phyloP scores from a whole-genome alignment of 306 rosid genomes.

The Neltuma alba region DNA sequence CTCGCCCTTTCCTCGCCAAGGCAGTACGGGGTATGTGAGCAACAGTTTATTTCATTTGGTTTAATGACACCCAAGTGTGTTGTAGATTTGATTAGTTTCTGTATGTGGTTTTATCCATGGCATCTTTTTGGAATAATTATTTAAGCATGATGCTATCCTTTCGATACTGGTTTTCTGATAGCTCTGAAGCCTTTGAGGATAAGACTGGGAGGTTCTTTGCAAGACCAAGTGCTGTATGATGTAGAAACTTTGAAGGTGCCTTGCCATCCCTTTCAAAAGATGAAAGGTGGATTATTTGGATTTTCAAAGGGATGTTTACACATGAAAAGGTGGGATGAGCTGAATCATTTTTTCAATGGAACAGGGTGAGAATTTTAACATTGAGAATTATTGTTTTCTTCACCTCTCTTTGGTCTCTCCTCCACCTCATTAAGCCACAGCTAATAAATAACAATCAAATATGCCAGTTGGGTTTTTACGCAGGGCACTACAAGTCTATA shows the following conservation, averaged over 20 bases:
- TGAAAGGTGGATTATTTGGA: constrained; percentile 73
- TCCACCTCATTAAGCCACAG: constrained; percentile 1
- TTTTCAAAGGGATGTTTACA: constrained; percentile 89
- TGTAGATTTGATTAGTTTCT: constrained; percentile 12
- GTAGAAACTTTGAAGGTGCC: constrained; percentile 64
- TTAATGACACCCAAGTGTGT: constrained; percentile 10
- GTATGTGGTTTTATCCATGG: constrained; percentile 15
- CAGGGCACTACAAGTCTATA: constrained; percentile 4
- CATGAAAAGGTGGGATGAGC: constrained; percentile 93
- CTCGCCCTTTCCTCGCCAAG: constrained; percentile 77
- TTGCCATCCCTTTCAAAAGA: constrained; percentile 81
- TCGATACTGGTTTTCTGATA: constrained; percentile 48
- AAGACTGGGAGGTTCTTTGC: constrained; percentile 95
- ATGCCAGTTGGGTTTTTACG: not conserved
- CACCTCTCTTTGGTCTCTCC: not conserved
- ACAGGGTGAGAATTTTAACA: constrained; percentile 69
- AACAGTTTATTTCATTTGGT: constrained; percentile 13
- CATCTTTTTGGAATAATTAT: constrained; percentile 26
- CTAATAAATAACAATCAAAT: not conserved
- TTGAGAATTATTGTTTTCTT: constrained; percentile 26
- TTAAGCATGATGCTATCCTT: constrained; percentile 34
- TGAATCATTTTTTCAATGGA: constrained; percentile 71
- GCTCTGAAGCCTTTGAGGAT: constrained; percentile 89
- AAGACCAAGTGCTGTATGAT: constrained; percentile 86
- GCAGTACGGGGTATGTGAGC: constrained; percentile 73